These are phyloP conservation scores for Solanum ahanhuiri DNA, from an alignment of 257 asterid species.

Conservation along the genomic window DNA sequence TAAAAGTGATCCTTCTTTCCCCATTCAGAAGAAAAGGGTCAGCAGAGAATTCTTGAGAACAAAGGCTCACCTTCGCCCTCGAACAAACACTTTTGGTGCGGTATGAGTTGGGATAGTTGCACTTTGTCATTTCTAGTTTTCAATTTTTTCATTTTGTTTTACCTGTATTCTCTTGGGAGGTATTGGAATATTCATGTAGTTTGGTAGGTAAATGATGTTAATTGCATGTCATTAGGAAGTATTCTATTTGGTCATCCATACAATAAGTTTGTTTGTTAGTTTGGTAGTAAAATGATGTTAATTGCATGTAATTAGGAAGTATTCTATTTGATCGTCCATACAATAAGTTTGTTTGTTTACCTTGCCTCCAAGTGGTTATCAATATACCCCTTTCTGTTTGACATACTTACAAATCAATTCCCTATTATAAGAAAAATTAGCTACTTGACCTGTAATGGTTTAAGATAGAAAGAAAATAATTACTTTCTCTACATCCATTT, in stretches of 20 bases:
- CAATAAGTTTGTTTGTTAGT: neutral
- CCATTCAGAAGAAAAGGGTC: constrained; percentile 93
- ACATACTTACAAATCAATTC: neutral
- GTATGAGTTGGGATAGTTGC: constrained; percentile 30
- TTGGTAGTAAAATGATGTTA: neutral
- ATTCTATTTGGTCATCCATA: neutral
- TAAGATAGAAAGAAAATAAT: neutral
- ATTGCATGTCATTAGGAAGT: neutral
- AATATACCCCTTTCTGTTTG: neutral
- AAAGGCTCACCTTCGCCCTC: constrained; percentile 97
- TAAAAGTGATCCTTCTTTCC: constrained; percentile 78
- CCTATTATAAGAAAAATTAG: neutral
- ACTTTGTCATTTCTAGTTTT: neutral
- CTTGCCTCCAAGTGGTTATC: neutral
- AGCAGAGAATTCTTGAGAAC: constrained; percentile 92
- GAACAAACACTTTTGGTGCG: constrained; percentile 97
- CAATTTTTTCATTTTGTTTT: neutral
- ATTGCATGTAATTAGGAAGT: neutral
- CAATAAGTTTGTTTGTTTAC: neutral
- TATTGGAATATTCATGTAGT: neutral
- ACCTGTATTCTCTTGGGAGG: neutral
- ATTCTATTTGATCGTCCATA: neutral
- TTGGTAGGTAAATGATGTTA: neutral
- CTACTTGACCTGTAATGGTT: neutral
- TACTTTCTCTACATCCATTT: neutral